Percentiles rank a stretch among this genome's conserved stretches.
Evolutionary conservation across 1,284 basidiomycete genomes (phyloP).

Genomic region (Wallemia ichthyophaga): DNA sequence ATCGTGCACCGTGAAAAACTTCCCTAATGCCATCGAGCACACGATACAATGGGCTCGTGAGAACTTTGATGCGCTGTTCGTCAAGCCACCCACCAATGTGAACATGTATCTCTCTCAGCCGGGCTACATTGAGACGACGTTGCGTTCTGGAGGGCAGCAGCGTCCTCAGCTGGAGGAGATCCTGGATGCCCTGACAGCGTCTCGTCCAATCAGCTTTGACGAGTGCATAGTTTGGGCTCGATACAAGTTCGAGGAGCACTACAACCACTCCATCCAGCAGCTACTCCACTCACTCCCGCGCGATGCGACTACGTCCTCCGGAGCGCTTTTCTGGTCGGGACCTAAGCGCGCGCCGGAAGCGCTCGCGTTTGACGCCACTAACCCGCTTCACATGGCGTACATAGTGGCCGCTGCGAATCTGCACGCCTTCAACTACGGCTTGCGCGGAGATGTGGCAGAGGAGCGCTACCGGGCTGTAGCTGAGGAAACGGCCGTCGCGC

Average conservation of each 20-base stretch:
- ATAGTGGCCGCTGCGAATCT: slow-evolving; percentile 83
- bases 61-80: slow-evolving; percentile 74
- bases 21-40: slow-evolving; percentile 94
- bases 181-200: slow-evolving; percentile 60
- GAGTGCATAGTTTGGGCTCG: slow-evolving; percentile 96
- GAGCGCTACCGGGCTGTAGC: slow-evolving; percentile 55
- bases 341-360: slow-evolving; percentile 95
- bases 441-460: slow-evolving; percentile 62
- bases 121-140: slow-evolving; percentile 69
- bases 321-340: slow-evolving; percentile 13
- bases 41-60: slow-evolving; percentile 95
- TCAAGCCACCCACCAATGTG: slow-evolving; percentile 76
- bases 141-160: slow-evolving; percentile 69
- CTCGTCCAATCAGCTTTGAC: slow-evolving; percentile 80
- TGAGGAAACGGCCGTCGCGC: slow-evolving; percentile 60
- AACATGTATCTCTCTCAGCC: slow-evolving; percentile 93
- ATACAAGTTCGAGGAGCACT: slow-evolving; percentile 81
- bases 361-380: slow-evolving; percentile 50
- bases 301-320: slow-evolving; percentile 28
- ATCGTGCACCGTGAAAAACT: slow-evolving; percentile 96
- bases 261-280: slow-evolving; percentile 77
- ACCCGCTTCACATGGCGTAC: slow-evolving; percentile 61
- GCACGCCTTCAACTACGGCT: slow-evolving; percentile 91
- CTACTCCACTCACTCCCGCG: slow-evolving; percentile 78
- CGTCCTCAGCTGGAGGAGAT: slow-evolving; percentile 76